Evolutionary conservation across 352 stramenopile species (phyloP).

Genomic region (Globisporangium camurandrum): DNA sequence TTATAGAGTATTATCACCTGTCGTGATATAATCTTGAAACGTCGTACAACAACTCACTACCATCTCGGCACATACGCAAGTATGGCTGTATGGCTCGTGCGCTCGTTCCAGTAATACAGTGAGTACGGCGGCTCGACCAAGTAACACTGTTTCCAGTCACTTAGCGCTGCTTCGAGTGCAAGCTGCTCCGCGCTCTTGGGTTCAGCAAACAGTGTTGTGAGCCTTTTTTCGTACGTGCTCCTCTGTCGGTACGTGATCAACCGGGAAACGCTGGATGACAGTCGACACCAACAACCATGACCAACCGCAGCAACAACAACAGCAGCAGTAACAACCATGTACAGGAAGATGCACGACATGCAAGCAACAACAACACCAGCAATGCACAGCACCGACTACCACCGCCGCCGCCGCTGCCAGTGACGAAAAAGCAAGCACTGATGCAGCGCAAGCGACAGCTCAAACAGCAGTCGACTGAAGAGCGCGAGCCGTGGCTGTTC

Average conservation of each 20-base stretch:
- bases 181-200: conserved; percentile 18
- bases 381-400: background rate
- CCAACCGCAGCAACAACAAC: conserved; percentile 3
- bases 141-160: conserved; percentile 50
- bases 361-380: background rate
- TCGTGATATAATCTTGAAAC: too few species aligned
- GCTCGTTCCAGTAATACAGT: conserved; percentile 58
- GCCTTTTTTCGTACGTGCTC: conserved; percentile 3
- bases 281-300: background rate
- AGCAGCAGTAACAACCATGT: conserved; percentile 3
- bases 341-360: background rate
- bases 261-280: too few species aligned
- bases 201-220: conserved; percentile 32
- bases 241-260: too few species aligned
- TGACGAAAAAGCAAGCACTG: conserved; percentile 20
- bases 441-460: conserved; percentile 16
- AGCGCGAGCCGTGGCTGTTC: conserved; percentile 64
- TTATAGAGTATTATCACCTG: too few species aligned
- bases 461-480: conserved; percentile 3
- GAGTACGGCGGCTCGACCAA: conserved; percentile 52
- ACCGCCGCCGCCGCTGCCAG: background rate
- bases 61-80: too few species aligned
- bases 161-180: conserved; percentile 18
- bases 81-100: conserved; percentile 42
- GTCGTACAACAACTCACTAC: too few species aligned